Conservation (phyloP, 2,329 filamentous ascomycete species). For the Grosmannia serpens region DNA sequence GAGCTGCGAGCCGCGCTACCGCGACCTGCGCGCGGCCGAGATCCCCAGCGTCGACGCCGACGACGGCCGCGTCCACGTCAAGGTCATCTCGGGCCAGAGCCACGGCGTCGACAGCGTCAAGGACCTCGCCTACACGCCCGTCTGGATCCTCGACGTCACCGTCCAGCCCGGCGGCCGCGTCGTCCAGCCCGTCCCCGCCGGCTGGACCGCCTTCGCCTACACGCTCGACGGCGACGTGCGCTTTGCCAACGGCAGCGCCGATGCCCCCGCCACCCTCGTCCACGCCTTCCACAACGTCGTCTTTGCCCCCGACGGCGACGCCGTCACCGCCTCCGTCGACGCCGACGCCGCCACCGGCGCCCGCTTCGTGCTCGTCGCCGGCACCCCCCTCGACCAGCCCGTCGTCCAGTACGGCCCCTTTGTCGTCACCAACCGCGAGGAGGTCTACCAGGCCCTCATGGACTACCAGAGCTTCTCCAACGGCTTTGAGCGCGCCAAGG, state of each 20-base stretch:
- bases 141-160: conserved; percentile 85
- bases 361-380: conserved; percentile 61
- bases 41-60: conserved; percentile 67
- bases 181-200: conserved; percentile 60
- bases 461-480: conserved; percentile 65
- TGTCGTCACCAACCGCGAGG: conserved; percentile 60
- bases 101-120: conserved; percentile 78
- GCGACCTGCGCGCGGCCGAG: conserved; percentile 67
- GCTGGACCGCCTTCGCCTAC: conserved; percentile 89
- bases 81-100: conserved; percentile 80
- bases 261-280: conserved; percentile 30
- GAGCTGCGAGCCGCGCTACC: conserved; percentile 81
- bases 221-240: conserved; percentile 61
- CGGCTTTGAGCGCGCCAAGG: conserved; percentile 67
- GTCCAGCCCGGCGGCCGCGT: conserved; percentile 70
- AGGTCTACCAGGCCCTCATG: conserved; percentile 64
- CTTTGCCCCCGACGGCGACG: conserved; percentile 69
- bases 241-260: conserved; percentile 40
- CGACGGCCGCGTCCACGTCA: conserved; percentile 63
- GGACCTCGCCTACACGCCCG: conserved; percentile 84
- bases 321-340: conserved; percentile 58
- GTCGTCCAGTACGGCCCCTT: conserved; percentile 80
- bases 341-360: conserved; percentile 48
- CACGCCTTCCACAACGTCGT: conserved; percentile 78
- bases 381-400: conserved; percentile 67